phyloP scores from a whole-genome alignment of 129 eudicot species.

The Flaveria trinervia region DNA sequence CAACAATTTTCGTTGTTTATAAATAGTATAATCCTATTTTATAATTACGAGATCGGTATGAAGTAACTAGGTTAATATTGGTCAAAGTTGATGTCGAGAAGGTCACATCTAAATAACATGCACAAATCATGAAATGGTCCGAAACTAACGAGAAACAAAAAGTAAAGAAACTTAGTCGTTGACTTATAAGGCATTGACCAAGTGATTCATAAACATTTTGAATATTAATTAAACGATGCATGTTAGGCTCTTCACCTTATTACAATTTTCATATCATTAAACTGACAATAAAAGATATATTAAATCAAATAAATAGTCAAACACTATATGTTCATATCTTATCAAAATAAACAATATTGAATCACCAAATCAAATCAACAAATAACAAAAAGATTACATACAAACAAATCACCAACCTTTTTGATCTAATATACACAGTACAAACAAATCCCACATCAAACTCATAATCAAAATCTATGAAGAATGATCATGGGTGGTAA shows the following conservation, averaged over 20 bases:
- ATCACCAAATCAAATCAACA: constrained; percentile 5
- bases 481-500: constrained; percentile 25
- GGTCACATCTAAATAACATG: no score
- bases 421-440: constrained; percentile 32
- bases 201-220: not conserved
- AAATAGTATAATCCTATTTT: no score
- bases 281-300: not conserved
- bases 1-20: no score
- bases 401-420: not conserved
- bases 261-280: not conserved
- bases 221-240: not conserved
- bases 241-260: constrained; percentile 10
- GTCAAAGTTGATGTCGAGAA: no score
- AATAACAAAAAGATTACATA: not conserved
- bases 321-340: constrained; percentile 18
- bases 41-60: no score
- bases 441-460: constrained; percentile 20
- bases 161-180: not conserved
- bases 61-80: no score
- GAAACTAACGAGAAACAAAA: no score
- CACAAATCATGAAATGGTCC: no score
- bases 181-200: constrained; percentile 6
- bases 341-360: not conserved
- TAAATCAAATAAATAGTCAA: constrained; percentile 19
- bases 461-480: constrained; percentile 18